A percentile compares a stretch with the other conserved stretches of the same genome.
These are phyloP conservation scores for Penicillium silybi DNA, from an alignment of 495 filamentous ascomycete genomes.

Conservation along the genomic window DNA sequence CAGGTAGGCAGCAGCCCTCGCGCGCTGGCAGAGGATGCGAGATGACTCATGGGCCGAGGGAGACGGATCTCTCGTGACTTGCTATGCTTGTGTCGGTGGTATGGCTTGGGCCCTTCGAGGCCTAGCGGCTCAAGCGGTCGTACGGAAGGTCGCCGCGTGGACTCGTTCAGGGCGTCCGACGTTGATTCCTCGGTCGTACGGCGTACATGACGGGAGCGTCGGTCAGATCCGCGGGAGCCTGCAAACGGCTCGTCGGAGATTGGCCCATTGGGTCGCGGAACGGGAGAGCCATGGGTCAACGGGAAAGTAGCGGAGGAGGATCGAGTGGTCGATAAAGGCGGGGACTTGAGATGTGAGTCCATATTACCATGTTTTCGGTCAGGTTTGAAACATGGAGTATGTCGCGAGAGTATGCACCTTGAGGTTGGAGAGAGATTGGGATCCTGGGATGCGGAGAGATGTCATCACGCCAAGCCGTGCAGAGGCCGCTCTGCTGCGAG, in stretches of 20 bases:
- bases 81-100: slow-evolving; percentile 30
- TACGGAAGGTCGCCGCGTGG: not conserved
- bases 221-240: not conserved
- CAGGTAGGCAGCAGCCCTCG: slow-evolving; percentile 35
- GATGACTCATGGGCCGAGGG: slow-evolving; percentile 36
- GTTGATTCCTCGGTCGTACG: not conserved
- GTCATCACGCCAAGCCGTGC: not conserved
- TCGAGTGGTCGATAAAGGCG: slow-evolving; percentile 10
- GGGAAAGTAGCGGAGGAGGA: slow-evolving; percentile 18
- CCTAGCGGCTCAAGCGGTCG: slow-evolving; percentile 14
- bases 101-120: slow-evolving; percentile 18
- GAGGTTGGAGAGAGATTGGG: not conserved
- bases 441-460: not conserved
- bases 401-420: not conserved
- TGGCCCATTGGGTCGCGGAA: slow-evolving; percentile 13
- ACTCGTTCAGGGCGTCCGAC: not conserved
- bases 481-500: no score
- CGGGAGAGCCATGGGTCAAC: slow-evolving; percentile 28
- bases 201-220: not conserved
- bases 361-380: slow-evolving; percentile 14
- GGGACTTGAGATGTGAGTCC: slow-evolving; percentile 18
- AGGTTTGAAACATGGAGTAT: not conserved
- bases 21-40: slow-evolving; percentile 33
- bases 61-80: slow-evolving; percentile 38
- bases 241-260: slow-evolving; percentile 17